phyloP scores from a whole-genome alignment of 2,329 filamentous ascomycete genomes.

The Alternaria alternata region DNA sequence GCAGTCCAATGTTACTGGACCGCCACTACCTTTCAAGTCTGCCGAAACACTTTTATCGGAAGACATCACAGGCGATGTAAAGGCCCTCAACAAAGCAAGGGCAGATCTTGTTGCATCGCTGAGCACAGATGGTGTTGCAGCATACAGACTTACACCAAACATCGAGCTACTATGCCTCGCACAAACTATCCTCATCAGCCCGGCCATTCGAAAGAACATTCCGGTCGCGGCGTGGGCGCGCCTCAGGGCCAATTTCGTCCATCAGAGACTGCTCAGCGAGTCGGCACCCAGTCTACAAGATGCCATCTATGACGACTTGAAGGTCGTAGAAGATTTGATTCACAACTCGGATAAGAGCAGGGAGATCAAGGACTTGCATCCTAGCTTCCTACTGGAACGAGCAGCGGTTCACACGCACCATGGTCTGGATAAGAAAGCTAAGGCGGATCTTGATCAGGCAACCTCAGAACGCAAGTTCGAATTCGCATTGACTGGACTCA shows the following conservation, averaged over 20 bases:
- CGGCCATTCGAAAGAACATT: constrained; percentile 56
- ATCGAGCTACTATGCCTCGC: constrained; percentile 86
- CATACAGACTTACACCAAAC: constrained; percentile 83
- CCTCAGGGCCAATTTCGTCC: constrained; percentile 76
- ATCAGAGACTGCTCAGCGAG: constrained; percentile 73
- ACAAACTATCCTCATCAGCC: constrained; percentile 64
- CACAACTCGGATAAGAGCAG: constrained; percentile 29
- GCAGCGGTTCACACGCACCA: constrained; percentile 85
- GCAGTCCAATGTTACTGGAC: constrained; percentile 88
- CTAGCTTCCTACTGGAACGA: constrained; percentile 80
- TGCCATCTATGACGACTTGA: constrained; percentile 67
- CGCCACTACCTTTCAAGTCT: constrained; percentile 70
- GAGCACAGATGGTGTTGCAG: constrained; percentile 82
- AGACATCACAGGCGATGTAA: constrained; percentile 50
- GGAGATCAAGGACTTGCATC: constrained; percentile 45
- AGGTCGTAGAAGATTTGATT: constrained; percentile 60
- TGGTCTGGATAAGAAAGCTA: constrained; percentile 79
- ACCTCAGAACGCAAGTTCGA: constrained; percentile 72
- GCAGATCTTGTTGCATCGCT: constrained; percentile 73
- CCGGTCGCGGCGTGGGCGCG: constrained; percentile 66
- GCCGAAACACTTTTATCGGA: constrained; percentile 60
- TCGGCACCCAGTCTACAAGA: constrained; percentile 67
- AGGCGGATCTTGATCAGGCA: constrained; percentile 73
- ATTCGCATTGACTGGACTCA: constrained; percentile 82
- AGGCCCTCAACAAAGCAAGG: constrained; percentile 50